A percentile compares a stretch with the other conserved stretches of the same genome.
Evolutionary conservation across 805 yeast species (phyloP).

Genomic region (Yamadazyma endophytica): DNA sequence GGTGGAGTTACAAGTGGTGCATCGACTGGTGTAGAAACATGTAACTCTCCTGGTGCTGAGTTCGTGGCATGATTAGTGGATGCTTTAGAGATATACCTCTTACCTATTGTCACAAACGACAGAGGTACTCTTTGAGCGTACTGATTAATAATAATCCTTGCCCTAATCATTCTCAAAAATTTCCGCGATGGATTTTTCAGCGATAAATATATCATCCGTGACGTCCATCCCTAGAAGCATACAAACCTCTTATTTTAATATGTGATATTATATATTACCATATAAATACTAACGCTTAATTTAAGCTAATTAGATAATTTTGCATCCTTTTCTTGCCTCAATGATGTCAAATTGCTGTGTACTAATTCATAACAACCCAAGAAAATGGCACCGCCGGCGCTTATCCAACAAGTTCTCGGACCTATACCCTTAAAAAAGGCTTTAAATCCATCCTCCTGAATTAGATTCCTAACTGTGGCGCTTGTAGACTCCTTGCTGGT

Average conservation of each 20-base stretch:
- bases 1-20: slow-evolving; percentile 32
- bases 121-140: no score
- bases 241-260: no score
- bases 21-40: slow-evolving; percentile 16
- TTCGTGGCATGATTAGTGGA: slow-evolving; percentile 8
- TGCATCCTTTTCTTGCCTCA: neutral
- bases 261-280: no score
- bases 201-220: no score
- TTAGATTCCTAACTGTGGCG: slow-evolving; percentile 47
- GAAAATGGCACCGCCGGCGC: slow-evolving; percentile 98
- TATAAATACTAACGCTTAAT: no score
- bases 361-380: slow-evolving; percentile 88
- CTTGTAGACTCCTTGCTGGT: slow-evolving; percentile 44
- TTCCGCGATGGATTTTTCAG: no score
- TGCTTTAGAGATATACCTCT: slow-evolving; percentile 6
- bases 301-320: no score
- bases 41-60: slow-evolving; percentile 15
- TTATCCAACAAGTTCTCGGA: slow-evolving; percentile 95
- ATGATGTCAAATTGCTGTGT: slow-evolving; percentile 25
- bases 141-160: no score
- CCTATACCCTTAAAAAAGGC: slow-evolving; percentile 85
- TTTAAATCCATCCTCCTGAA: slow-evolving; percentile 66
- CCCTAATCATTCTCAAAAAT: neutral
- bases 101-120: no score
- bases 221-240: no score